Percentiles rank a stretch among this genome's conserved stretches.
Evolutionary conservation across 208 protist genomes (phyloP).

Genomic region (Leptomonas pyrrhocoris): DNA sequence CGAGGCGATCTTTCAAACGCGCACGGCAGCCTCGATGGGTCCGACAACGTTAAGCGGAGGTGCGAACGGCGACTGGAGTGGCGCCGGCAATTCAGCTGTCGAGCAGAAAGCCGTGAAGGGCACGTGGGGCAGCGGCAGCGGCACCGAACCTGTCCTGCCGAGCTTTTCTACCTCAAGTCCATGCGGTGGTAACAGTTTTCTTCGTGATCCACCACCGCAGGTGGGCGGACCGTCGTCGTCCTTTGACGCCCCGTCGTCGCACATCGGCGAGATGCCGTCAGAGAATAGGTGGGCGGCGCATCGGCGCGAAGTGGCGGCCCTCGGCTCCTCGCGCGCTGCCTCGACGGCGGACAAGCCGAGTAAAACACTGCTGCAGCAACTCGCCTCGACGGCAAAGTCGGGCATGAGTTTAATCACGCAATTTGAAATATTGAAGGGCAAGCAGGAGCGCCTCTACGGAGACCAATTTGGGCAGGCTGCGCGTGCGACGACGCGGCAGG

Average conservation of each 20-base stretch:
- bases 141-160: conserved; percentile 5
- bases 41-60: neutral
- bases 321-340: conserved; percentile 6
- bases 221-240: neutral
- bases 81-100: conserved; percentile 7
- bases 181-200: neutral
- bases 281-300: conserved; percentile 54
- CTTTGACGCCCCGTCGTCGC: conserved; percentile 2
- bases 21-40: neutral
- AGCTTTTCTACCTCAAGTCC: neutral
- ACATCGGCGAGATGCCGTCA: conserved; percentile 52
- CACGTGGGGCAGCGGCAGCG: conserved; percentile 2
- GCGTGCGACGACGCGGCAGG: conserved; percentile 4
- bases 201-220: neutral
- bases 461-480: conserved; percentile 20
- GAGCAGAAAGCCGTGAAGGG: neutral
- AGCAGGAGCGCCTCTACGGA: conserved; percentile 29
- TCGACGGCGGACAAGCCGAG: conserved; percentile 1
- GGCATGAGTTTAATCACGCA: conserved; percentile 22
- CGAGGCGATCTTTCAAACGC: conserved; percentile 50
- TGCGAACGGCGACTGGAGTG: conserved; percentile 20
- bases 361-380: conserved; percentile 32
- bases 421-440: conserved; percentile 25
- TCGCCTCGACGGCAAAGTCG: conserved; percentile 30
- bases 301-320: conserved; percentile 26